Percentiles rank a stretch among this genome's conserved stretches.
Conservation (phyloP, 805 yeast species). For the Monosporozyma aquatica region DNA sequence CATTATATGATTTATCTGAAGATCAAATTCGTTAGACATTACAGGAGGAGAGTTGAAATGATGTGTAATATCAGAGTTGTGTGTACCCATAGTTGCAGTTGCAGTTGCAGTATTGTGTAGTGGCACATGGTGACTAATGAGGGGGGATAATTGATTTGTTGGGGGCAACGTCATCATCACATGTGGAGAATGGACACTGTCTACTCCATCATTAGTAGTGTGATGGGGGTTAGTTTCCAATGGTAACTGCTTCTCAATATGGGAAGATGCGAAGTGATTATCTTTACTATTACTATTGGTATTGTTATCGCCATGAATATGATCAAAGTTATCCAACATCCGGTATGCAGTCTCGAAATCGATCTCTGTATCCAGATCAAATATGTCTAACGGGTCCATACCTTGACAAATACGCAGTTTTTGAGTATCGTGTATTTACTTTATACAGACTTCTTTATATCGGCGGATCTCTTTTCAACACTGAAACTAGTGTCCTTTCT, state of each 20-base stretch:
- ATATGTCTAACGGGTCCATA: constrained; percentile 12
- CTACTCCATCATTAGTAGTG: background rate
- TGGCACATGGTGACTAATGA: background rate
- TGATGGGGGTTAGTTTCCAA: background rate
- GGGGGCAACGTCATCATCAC: background rate
- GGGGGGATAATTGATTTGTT: background rate
- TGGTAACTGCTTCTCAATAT: too few relatives aligned
- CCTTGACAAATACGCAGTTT: background rate
- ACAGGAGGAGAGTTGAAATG: background rate
- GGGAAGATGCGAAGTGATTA: too few relatives aligned
- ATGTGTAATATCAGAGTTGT: background rate
- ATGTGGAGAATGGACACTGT: background rate
- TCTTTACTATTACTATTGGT: background rate
- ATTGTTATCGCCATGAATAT: constrained; percentile 2
- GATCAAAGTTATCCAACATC: constrained; percentile 20
- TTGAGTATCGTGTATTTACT: background rate
- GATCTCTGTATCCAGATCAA: constrained; percentile 24
- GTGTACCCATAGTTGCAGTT: background rate
- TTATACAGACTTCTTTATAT: background rate
- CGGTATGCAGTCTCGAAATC: constrained; percentile 31
- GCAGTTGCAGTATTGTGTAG: background rate
- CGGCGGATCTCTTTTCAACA: background rate
- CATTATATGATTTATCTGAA: background rate
- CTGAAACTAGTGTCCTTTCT: too few relatives aligned
- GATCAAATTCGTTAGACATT: background rate